phyloP scores from a whole-genome alignment of 495 filamentous ascomycete genomes.

The Penicillium cosmopolitanum region DNA sequence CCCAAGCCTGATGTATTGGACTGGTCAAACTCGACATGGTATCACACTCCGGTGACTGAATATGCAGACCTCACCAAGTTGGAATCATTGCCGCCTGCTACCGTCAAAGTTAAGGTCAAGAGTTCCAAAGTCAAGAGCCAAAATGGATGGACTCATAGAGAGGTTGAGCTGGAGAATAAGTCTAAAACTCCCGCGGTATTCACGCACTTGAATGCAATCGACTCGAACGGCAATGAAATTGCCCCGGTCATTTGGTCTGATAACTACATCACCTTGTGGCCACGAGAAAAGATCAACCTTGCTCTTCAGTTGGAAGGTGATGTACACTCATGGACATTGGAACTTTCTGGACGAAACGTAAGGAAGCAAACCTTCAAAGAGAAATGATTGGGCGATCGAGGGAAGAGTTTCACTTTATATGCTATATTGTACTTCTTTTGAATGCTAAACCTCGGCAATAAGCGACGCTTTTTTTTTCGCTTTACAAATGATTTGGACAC shows the following conservation, averaged over 20 bases:
- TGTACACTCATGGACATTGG: slow-evolving; percentile 1
- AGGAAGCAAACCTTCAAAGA: slow-evolving; percentile 8
- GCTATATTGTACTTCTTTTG: too few relatives aligned
- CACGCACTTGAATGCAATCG: slow-evolving; percentile 51
- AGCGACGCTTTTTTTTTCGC: too few relatives aligned
- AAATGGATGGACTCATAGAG: slow-evolving; percentile 12
- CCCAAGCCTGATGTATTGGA: slow-evolving; percentile 51
- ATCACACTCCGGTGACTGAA: slow-evolving; percentile 56
- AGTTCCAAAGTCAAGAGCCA: background rate
- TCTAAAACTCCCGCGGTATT: slow-evolving; percentile 60
- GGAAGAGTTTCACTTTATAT: too few relatives aligned
- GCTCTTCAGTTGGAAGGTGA: slow-evolving; percentile 27
- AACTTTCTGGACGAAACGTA: slow-evolving; percentile 18
- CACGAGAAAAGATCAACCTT: slow-evolving; percentile 51
- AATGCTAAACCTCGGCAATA: too few relatives aligned
- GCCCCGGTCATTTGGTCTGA: slow-evolving; percentile 61
- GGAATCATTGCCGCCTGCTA: slow-evolving; percentile 40
- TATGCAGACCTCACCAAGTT: slow-evolving; percentile 58
- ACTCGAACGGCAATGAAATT: slow-evolving; percentile 43
- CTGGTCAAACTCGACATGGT: slow-evolving; percentile 62
- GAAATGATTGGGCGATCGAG: background rate
- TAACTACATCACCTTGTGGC: slow-evolving; percentile 66
- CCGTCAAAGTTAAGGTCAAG: slow-evolving; percentile 33
- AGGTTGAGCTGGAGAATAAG: slow-evolving; percentile 55
- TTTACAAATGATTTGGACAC: too few relatives aligned